phyloP scores from a whole-genome alignment of 2,329 filamentous ascomycete genomes.

The Drechmeria coniospora region DNA sequence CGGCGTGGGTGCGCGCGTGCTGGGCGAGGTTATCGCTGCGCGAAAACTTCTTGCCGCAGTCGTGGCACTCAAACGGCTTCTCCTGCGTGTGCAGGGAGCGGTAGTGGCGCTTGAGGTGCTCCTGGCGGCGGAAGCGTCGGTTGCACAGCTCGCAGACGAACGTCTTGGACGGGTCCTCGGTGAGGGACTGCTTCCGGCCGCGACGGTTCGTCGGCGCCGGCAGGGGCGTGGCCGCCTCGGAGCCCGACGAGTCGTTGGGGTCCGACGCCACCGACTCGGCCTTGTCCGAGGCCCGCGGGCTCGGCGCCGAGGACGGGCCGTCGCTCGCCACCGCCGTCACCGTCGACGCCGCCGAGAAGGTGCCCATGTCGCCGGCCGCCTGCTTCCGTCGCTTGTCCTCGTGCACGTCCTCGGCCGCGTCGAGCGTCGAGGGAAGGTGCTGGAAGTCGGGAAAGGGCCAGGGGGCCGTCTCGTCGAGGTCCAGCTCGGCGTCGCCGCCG shows the following conservation, averaged over 20 bases:
- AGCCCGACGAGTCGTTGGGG: conserved; percentile 25
- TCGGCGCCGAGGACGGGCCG: conserved; percentile 16
- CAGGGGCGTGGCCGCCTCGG: conserved; percentile 25
- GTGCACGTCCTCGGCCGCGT: conserved; percentile 28
- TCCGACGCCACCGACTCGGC: conserved; percentile 22
- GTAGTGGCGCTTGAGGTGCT: conserved; percentile 97
- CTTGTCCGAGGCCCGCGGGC: conserved; percentile 20
- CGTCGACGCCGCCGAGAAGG: conserved; percentile 17
- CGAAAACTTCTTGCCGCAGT: conserved; percentile 99
- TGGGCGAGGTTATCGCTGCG: conserved; percentile 94
- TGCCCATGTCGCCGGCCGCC: conserved; percentile 30
- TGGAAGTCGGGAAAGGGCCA: conserved; percentile 47
- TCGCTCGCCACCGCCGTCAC: conserved; percentile 26
- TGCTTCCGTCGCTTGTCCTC: conserved; percentile 44
- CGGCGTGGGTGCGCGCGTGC: conserved; percentile 85
- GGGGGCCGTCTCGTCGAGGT: conserved; percentile 52
- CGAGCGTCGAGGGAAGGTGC: conserved; percentile 31
- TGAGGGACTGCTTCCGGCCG: conserved; percentile 94
- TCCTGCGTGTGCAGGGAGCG: conserved; percentile 95
- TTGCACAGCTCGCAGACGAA: conserved; percentile 95
- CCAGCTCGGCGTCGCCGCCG: conserved; percentile 60
- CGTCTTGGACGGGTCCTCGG: conserved; percentile 95
- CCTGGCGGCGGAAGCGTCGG: conserved; percentile 91
- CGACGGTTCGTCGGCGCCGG: conserved; percentile 65
- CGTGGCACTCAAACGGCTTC: conserved; percentile 94